These are phyloP conservation scores for Colletotrichum gloeosporioides DNA, from an alignment of 2,329 filamentous ascomycete genomes.

Conservation along the genomic window DNA sequence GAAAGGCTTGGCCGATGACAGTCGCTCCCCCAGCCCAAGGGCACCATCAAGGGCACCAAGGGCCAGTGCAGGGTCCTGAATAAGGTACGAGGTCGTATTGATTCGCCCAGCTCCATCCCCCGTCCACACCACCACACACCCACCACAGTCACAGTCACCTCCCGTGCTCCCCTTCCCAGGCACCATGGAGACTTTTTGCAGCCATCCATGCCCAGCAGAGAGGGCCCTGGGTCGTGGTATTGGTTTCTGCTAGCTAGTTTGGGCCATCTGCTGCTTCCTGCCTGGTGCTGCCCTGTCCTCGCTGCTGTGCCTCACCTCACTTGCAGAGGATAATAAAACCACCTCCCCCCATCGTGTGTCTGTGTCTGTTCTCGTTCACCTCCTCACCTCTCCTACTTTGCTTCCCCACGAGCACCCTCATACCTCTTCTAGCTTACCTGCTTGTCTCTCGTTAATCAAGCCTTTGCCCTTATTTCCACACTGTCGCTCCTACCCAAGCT, in stretches of 20 bases:
- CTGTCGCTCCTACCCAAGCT: constrained; percentile 6
- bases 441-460: constrained; percentile 22
- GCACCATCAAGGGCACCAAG: background rate
- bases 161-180: background rate
- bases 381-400: constrained; percentile 12
- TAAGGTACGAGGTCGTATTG: constrained; percentile 23
- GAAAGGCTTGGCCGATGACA: constrained; percentile 15
- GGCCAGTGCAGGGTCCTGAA: constrained; percentile 17
- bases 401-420: constrained; percentile 8
- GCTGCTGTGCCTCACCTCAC: constrained; percentile 11
- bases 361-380: background rate
- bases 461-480: constrained; percentile 17
- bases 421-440: constrained; percentile 3
- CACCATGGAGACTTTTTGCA: background rate
- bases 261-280: background rate
- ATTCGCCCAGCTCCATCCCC: constrained; percentile 14
- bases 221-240: background rate
- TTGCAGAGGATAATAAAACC: constrained; percentile 14
- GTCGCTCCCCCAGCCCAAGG: background rate
- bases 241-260: background rate
- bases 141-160: background rate
- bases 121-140: background rate
- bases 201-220: background rate
- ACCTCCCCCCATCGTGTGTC: constrained; percentile 8
- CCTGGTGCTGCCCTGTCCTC: background rate